Evolutionary conservation across 2,329 filamentous ascomycete genomes (phyloP).

Genomic region (Magnaporthiopsis rhizophila): DNA sequence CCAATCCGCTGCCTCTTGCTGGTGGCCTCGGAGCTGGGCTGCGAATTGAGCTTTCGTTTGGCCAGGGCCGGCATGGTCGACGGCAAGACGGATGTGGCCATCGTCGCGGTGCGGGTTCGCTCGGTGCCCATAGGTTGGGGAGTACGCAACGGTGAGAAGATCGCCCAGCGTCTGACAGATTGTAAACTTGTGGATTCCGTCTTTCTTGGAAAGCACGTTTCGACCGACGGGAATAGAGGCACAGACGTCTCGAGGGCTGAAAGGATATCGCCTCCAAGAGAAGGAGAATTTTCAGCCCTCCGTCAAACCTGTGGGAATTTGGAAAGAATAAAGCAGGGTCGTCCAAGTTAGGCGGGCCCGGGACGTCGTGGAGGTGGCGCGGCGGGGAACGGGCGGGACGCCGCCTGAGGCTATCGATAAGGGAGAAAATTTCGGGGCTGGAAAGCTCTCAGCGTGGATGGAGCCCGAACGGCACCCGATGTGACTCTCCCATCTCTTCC

Average conservation of each 20-base stretch:
- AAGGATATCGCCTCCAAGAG: not conserved
- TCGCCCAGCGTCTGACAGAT: not conserved
- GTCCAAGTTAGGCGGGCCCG: not conserved
- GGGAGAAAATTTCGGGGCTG: not conserved
- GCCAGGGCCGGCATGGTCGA: constrained; percentile 4
- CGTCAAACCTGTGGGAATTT: not conserved
- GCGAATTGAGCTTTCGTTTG: constrained; percentile 9
- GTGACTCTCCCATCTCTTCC: not conserved
- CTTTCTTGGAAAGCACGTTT: not conserved
- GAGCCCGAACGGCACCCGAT: not conserved
- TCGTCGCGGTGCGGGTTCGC: not conserved
- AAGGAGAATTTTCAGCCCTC: not conserved
- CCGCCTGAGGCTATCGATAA: not conserved
- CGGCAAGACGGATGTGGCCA: constrained; percentile 5
- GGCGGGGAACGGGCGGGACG: not conserved
- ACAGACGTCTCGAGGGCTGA: not conserved
- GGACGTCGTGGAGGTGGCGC: not conserved
- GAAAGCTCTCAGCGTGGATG: not conserved
- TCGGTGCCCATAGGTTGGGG: not conserved
- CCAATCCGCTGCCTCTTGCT: constrained; percentile 10
- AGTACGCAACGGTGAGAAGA: not conserved
- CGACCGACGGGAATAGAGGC: not conserved
- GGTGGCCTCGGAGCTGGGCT: not conserved
- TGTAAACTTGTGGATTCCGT: not conserved
- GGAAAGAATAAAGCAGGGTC: not conserved